Evolutionary conservation across 2,329 filamentous ascomycete species (phyloP).

Genomic region (Volutella citrinella): DNA sequence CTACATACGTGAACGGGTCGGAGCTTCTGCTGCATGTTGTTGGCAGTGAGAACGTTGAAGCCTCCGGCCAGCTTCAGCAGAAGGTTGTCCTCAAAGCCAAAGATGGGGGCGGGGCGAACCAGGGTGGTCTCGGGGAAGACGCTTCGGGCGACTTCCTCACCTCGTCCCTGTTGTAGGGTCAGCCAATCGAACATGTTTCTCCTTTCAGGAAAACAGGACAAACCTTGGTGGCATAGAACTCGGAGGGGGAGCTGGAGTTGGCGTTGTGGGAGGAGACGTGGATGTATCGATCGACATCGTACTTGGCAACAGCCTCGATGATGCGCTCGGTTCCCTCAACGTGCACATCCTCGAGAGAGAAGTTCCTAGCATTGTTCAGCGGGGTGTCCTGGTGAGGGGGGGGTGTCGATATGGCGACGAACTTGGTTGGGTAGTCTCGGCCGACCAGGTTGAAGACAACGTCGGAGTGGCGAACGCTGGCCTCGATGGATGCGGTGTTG

Average conservation of each 20-base stretch:
- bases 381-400: too few relatives aligned
- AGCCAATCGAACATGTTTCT: too few relatives aligned
- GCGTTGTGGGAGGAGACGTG: slow-evolving; percentile 97
- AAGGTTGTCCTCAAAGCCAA: slow-evolving; percentile 91
- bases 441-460: slow-evolving; percentile 96
- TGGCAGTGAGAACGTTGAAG: slow-evolving; percentile 82
- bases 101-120: slow-evolving; percentile 88
- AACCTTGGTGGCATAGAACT: slow-evolving; percentile 90
- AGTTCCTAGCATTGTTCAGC: slow-evolving; percentile 88
- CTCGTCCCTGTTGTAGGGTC: slow-evolving; percentile 56
- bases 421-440: slow-evolving; percentile 95
- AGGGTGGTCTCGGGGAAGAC: slow-evolving; percentile 98
- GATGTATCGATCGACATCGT: slow-evolving; percentile 94
- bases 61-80: slow-evolving; percentile 80
- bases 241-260: slow-evolving; percentile 72
- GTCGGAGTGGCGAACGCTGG: slow-evolving; percentile 94
- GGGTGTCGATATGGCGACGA: slow-evolving; percentile 22
- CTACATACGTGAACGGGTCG: slow-evolving; percentile 81
- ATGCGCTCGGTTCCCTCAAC: slow-evolving; percentile 91
- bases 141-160: slow-evolving; percentile 77
- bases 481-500: slow-evolving; percentile 94
- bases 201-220: too few relatives aligned
- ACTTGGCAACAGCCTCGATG: slow-evolving; percentile 91
- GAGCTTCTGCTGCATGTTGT: slow-evolving; percentile 89
- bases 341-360: slow-evolving; percentile 87